Conservation (phyloP, 2,329 filamentous ascomycete species). For the Colletotrichum gigasporum region DNA sequence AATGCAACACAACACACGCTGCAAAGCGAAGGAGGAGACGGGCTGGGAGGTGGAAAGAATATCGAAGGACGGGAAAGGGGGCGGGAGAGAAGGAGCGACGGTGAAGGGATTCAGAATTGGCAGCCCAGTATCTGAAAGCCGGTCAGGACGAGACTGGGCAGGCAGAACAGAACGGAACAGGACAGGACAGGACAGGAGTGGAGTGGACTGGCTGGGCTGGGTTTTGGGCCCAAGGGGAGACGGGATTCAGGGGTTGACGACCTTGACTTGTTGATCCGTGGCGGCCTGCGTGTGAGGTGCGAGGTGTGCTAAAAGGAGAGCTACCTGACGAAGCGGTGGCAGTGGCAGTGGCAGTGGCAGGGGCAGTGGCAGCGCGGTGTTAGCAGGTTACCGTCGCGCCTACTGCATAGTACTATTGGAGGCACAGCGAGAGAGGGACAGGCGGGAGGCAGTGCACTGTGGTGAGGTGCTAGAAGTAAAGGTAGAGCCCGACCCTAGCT, state of each 20-base stretch:
- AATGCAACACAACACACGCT: no score
- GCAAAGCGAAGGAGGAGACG: not conserved
- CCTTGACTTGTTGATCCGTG: slow-evolving; percentile 5
- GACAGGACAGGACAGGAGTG: not conserved
- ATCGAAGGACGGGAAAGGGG: not conserved
- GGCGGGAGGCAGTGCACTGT: no score
- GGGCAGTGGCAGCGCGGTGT: no score
- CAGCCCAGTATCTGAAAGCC: not conserved
- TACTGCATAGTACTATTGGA: no score
- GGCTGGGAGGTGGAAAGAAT: not conserved
- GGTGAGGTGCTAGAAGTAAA: no score
- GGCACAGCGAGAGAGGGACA: no score
- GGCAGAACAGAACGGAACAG: not conserved
- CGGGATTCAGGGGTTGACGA: slow-evolving; percentile 8
- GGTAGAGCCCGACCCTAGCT: no score
- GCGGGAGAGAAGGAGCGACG: not conserved
- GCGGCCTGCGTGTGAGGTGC: no score
- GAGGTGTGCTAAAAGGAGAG: no score
- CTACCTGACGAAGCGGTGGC: no score
- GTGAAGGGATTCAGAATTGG: slow-evolving; percentile 4
- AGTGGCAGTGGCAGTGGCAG: no score
- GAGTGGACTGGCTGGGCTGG: not conserved
- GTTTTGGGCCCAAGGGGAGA: not conserved
- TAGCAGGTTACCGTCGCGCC: no score
- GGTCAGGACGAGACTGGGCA: not conserved